A percentile compares a stretch with the other conserved stretches of the same genome.
Evolutionary conservation across 768 basidiomycete species (phyloP).

Genomic region (Mycena venus): DNA sequence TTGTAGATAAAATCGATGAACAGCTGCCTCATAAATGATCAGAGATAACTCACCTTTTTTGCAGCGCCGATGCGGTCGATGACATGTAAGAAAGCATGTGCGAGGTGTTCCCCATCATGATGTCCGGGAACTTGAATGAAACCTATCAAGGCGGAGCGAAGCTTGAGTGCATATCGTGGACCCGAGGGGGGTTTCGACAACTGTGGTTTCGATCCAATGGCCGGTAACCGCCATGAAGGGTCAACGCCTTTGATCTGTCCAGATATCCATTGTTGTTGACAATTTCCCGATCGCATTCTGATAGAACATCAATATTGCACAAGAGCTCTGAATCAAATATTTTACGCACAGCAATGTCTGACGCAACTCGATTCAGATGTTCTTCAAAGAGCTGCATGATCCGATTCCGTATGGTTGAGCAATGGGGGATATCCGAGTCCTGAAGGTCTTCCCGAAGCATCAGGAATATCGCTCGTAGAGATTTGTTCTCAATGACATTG

Average conservation of each 20-base stretch:
- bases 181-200: not conserved
- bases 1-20: not conserved
- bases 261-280: not conserved
- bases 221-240: not conserved
- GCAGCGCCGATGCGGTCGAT: not conserved
- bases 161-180: not conserved
- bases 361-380: constrained; percentile 39
- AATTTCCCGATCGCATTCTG: not conserved
- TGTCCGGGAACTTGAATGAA: not conserved
- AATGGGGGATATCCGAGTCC: constrained; percentile 43
- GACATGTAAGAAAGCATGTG: not conserved
- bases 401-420: constrained; percentile 37
- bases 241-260: not conserved
- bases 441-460: constrained; percentile 30
- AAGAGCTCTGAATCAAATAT: no score
- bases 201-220: not conserved
- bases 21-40: not conserved
- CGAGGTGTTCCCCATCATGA: not conserved
- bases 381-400: constrained; percentile 40
- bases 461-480: constrained; percentile 35
- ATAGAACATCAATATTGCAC: not conserved
- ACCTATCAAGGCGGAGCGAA: not conserved
- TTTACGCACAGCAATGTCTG: constrained; percentile 27
- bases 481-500: constrained; percentile 30
- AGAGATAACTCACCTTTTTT: not conserved